These are phyloP conservation scores for Hortiboletus flavorubellus DNA, from an alignment of 768 basidiomycete genomes.

Conservation along the genomic window DNA sequence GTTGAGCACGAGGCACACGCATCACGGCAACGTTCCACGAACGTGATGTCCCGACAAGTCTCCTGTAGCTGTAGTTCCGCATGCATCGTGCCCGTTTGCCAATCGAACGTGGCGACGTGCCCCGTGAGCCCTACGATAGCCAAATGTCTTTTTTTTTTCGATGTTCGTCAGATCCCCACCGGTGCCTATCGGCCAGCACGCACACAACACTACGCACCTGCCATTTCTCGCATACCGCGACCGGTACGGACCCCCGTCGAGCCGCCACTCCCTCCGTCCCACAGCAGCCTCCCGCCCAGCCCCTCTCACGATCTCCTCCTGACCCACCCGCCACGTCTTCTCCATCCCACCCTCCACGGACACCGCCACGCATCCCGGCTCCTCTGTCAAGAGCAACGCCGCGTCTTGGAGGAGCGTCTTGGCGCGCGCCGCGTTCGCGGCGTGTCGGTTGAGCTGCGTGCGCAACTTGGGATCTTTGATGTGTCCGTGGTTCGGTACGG, in stretches of 20 bases:
- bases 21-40: constrained; percentile 26
- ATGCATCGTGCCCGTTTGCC: constrained; percentile 82
- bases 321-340: constrained; percentile 83
- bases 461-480: constrained; percentile 76
- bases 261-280: constrained; percentile 72
- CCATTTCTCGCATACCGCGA: constrained; percentile 90
- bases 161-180: background rate
- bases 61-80: constrained; percentile 87
- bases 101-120: constrained; percentile 92
- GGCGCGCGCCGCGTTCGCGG: constrained; percentile 57
- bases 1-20: background rate
- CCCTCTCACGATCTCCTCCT: constrained; percentile 66
- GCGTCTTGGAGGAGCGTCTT: constrained; percentile 66
- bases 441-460: constrained; percentile 60
- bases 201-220: constrained; percentile 47
- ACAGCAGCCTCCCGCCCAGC: constrained; percentile 73
- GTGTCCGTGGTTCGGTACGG: constrained; percentile 50
- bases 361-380: constrained; percentile 65
- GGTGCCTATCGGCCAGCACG: background rate
- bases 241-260: constrained; percentile 85
- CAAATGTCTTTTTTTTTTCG: constrained; percentile 61
- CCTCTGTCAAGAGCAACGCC: constrained; percentile 65
- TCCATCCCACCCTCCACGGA: constrained; percentile 71
- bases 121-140: constrained; percentile 82
- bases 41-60: constrained; percentile 91